Percentiles rank a stretch among this genome's conserved stretches.
phyloP scores from a whole-genome alignment of 768 basidiomycete species.

The Cystobasidium onofrii region DNA sequence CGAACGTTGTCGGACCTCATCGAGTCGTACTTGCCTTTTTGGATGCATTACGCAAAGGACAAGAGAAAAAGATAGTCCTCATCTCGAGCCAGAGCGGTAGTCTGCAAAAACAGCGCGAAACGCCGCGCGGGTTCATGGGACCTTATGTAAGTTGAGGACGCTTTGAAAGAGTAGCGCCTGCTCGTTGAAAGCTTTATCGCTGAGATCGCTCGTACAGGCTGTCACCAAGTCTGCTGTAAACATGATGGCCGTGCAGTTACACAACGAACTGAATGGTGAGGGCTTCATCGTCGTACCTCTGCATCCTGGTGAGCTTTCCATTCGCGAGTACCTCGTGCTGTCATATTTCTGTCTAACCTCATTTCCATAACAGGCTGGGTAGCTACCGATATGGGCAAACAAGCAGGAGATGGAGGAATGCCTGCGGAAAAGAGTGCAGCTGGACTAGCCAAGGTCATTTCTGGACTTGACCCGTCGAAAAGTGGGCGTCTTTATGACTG shows the following conservation, averaged over 20 bases:
- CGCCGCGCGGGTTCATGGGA: neutral
- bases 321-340: neutral
- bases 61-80: neutral
- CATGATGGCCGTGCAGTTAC: conserved; percentile 16
- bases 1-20: conserved; percentile 13
- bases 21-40: neutral
- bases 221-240: conserved; percentile 6
- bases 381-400: neutral
- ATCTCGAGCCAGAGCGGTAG: neutral
- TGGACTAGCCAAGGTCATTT: neutral
- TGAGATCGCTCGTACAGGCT: too few species aligned
- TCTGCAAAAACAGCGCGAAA: neutral
- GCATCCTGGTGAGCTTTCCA: neutral
- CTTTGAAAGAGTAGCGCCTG: too few species aligned
- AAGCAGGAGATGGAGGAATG: neutral
- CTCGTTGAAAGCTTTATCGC: too few species aligned
- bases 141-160: conserved; percentile 2
- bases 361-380: neutral
- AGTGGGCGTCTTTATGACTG: neutral
- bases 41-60: neutral
- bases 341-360: neutral
- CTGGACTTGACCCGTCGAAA: neutral
- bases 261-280: conserved; percentile 1
- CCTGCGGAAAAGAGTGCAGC: conserved; percentile 2
- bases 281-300: conserved; percentile 11